Percentiles rank a stretch among this genome's conserved stretches.
Conservation (phyloP, 1,284 basidiomycete genomes). For the Leccinum subrobustum region DNA sequence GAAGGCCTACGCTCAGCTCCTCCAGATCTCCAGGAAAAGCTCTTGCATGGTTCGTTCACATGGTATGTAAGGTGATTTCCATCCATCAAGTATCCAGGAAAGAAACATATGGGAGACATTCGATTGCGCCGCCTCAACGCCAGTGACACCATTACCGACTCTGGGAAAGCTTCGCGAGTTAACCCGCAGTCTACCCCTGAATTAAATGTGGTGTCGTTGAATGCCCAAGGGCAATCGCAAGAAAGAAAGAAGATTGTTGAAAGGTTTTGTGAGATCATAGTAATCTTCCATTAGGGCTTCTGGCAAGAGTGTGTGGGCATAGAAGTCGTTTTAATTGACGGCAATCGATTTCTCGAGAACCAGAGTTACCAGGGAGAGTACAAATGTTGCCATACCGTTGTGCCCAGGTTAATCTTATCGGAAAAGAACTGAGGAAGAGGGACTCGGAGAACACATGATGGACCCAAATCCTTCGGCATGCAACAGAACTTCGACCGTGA, state of each 20-base stretch:
- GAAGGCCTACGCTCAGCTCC: background rate
- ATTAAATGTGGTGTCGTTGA: background rate
- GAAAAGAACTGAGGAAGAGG: background rate
- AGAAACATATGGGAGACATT: background rate
- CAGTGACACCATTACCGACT: background rate
- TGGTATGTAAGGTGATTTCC: background rate
- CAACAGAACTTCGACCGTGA: background rate
- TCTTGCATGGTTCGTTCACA: background rate
- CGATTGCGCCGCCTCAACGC: background rate
- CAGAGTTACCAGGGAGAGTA: background rate
- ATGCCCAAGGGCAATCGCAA: background rate
- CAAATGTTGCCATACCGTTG: background rate
- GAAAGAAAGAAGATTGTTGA: background rate
- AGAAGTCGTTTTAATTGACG: background rate
- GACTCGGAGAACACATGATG: background rate
- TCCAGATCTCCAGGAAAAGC: background rate
- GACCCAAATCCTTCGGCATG: background rate
- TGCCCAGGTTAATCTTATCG: background rate
- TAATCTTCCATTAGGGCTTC: background rate
- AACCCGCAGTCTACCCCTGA: background rate
- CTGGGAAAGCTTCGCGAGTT: background rate
- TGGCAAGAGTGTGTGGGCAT: background rate
- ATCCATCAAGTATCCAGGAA: background rate
- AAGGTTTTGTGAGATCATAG: background rate
- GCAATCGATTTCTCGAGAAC: background rate